Evolutionary conservation across 768 basidiomycete species (phyloP), one percentile per base, ranked within the genome.

Genomic region (Gymnopilus junonius): DNA sequence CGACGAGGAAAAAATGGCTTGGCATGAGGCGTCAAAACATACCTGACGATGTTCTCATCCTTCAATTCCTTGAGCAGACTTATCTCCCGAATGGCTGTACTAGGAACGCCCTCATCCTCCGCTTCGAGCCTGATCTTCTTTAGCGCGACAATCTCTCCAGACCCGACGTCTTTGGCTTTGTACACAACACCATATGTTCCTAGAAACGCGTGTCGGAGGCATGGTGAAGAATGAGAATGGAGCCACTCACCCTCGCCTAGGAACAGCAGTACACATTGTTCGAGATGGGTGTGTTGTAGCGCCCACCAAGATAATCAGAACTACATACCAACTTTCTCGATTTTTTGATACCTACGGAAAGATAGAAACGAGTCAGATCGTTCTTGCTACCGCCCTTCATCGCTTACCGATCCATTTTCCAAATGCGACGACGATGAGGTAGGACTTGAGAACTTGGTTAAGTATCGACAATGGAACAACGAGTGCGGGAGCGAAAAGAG

Each of bases 121-220:
- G 95, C 95, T 75, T 99, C 97, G 27, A 99, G 87, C 40, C 97
- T 82, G 74, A 99, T 99, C 85, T 99, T 99, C 88, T 99, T 99
- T 67, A 99, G 82, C 23, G 97, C 97, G 55, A 99, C 97, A 68
- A 98, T 88, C 68, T 87, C 78, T 74, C 91, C 91, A 8, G 85
- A 91, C 48, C 78, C 83, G 65, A 87, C 78, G 74, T 99, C 96
- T 67, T 88, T 86, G 40, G 97, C 97, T 77, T 98, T 97, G 85
- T 99, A 99, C 21, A 99, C 97, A 56, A 99, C 97, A 60, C 97
- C 97, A 69, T 99, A 99, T 25, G 97, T 98, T 68, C 97, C 97
- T 99, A 73, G 59, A 64, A 58, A 59, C 32, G 45, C 55, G 51
- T 32, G 37, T 55, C 37, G n/a, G 55, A n/a, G 63, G 63, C 34